Conservation (phyloP, 331 rosid genomes). For the Telfairia occidentalis region DNA sequence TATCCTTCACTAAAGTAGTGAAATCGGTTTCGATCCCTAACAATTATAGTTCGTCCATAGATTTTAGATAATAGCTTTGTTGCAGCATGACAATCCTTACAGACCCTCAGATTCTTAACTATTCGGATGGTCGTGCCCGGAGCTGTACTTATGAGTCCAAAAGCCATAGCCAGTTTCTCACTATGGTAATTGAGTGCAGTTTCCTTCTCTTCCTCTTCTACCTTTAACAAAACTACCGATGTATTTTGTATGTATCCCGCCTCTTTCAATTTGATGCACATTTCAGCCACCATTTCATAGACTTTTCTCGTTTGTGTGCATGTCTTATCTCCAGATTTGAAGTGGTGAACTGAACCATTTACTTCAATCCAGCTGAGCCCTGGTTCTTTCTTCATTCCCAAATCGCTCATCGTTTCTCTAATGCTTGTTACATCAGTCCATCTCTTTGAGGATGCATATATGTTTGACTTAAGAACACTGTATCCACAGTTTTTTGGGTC, state of each 20-base stretch:
- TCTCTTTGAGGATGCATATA: slow-evolving; percentile 46
- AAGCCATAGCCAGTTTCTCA: slow-evolving; percentile 61
- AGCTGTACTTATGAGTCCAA: slow-evolving; percentile 43
- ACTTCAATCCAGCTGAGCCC: slow-evolving; percentile 57
- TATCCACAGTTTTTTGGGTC: slow-evolving; percentile 45
- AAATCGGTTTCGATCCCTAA: slow-evolving; percentile 54
- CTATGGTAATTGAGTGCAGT: slow-evolving; percentile 40
- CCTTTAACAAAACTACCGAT: slow-evolving; percentile 35
- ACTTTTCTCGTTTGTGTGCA: slow-evolving; percentile 35
- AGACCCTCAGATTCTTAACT: slow-evolving; percentile 53
- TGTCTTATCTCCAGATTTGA: slow-evolving; percentile 40
- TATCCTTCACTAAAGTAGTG: slow-evolving; percentile 50
- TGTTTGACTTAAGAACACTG: slow-evolving; percentile 53
- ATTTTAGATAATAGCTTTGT: slow-evolving; percentile 50
- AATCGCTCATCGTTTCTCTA: slow-evolving; percentile 36
- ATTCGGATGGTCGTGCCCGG: slow-evolving; percentile 40
- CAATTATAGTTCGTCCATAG: slow-evolving; percentile 44
- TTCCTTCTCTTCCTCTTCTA: slow-evolving; percentile 53
- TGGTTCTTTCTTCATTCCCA: slow-evolving; percentile 43
- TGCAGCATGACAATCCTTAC: slow-evolving; percentile 54
- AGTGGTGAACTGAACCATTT: slow-evolving; percentile 47
- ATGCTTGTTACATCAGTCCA: slow-evolving; percentile 47
- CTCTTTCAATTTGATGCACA: slow-evolving; percentile 37
- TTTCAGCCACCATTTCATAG: slow-evolving; percentile 46
- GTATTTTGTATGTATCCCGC: slow-evolving; percentile 43